A percentile compares a stretch with the other conserved stretches of the same genome.
Conservation (phyloP, 2,329 filamentous ascomycete species). For the Paecilomyces niveus region DNA sequence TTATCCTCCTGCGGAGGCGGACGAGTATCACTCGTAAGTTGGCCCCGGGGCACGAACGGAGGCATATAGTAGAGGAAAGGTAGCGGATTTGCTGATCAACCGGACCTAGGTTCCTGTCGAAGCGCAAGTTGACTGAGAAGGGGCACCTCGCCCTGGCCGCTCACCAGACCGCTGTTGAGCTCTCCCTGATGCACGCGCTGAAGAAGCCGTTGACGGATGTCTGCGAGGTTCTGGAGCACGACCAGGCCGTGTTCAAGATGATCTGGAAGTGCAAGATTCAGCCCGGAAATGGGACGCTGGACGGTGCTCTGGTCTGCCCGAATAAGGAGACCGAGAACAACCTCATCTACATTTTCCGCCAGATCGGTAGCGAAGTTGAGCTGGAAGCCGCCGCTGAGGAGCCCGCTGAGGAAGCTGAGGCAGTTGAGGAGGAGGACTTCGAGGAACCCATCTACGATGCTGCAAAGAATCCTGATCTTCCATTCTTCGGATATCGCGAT, state of each 20-base stretch:
- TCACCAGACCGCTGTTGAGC: constrained; percentile 51
- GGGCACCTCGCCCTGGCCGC: constrained; percentile 38
- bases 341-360: constrained; percentile 29
- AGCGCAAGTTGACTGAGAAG: constrained; percentile 25
- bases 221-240: constrained; percentile 25
- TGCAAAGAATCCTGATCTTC: constrained; percentile 3
- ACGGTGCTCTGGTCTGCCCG: constrained; percentile 24
- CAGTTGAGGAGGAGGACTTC: constrained; percentile 18
- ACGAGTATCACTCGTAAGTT: constrained; percentile 38
- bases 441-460: constrained; percentile 16
- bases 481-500: constrained; percentile 16
- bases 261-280: constrained; percentile 25
- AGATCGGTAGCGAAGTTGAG: constrained; percentile 20
- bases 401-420: constrained; percentile 4
- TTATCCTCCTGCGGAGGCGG: constrained; percentile 24
- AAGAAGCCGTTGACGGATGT: constrained; percentile 29
- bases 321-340: constrained; percentile 20
- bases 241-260: constrained; percentile 22
- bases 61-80: neutral
- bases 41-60: neutral
- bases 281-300: constrained; percentile 15
- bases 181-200: constrained; percentile 42
- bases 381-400: constrained; percentile 1
- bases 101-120: constrained; percentile 26
- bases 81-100: neutral